Evolutionary conservation across 2,329 filamentous ascomycete species (phyloP).

Genomic region (Aureobasidium sp.): DNA sequence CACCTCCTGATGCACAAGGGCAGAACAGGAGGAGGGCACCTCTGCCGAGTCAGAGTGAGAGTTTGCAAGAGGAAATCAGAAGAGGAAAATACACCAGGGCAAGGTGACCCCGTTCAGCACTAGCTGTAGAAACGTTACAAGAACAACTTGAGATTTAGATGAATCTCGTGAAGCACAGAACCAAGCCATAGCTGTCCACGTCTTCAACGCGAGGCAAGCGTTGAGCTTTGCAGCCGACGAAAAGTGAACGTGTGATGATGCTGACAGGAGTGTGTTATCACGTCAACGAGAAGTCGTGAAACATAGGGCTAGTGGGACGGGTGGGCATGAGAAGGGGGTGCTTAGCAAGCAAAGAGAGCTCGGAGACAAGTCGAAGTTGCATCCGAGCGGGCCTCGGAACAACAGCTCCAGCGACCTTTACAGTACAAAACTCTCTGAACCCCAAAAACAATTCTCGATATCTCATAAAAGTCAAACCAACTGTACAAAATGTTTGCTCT

Average conservation of each 20-base stretch:
- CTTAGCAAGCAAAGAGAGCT: not conserved
- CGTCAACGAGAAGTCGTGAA: not conserved
- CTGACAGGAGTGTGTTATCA: not conserved
- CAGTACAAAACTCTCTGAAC: too few relatives aligned
- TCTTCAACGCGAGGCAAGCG: not conserved
- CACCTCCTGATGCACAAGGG: not conserved
- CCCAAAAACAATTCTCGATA: not conserved
- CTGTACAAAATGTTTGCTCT: slow-evolving; percentile 23
- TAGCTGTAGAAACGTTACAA: not conserved
- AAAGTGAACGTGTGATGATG: not conserved
- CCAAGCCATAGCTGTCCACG: not conserved
- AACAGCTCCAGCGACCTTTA: not conserved
- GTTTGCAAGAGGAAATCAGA: slow-evolving; percentile 66
- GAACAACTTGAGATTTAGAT: not conserved
- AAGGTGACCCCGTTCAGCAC: not conserved
- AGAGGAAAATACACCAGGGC: slow-evolving; percentile 40
- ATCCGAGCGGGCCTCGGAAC: not conserved
- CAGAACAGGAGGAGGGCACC: slow-evolving; percentile 53
- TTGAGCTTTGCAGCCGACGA: not conserved
- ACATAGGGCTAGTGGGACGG: not conserved
- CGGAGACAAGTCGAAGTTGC: not conserved
- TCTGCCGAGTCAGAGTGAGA: slow-evolving; percentile 76
- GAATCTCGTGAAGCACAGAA: not conserved
- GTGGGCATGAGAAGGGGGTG: not conserved
- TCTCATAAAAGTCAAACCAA: not conserved